Evolutionary conservation across 2,329 filamentous ascomycete genomes (phyloP), one percentile per base, ranked within the genome.

Genomic region (Chaetomiaceae sp.): DNA sequence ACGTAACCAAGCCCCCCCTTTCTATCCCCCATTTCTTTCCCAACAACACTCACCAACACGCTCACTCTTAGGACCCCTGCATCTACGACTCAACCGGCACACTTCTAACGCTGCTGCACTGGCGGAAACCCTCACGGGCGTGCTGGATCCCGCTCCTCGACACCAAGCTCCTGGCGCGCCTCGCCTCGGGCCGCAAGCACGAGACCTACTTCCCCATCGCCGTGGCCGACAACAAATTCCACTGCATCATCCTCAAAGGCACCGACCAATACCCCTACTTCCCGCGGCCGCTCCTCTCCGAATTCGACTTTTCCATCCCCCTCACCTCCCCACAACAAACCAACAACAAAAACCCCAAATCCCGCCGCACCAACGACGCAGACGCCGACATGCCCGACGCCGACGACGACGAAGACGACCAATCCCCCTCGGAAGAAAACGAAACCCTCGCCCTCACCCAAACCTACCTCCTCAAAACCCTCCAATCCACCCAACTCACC

Each of bases 241-340:
- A 97, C 75, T 99, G 95, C 72, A 96, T 99, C 70, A 97, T 99
- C 62, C 83, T 99, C 64, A 99, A 99, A 71, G 93, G 93, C 56
- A 87, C 87, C 31, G 93, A 99, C 65, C 81, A 86, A 64, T 89
- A 96, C 64, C 91, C 92, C 0, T 96, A 93, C 72, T 97, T 92
- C 71, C 93, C 89, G 10, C 84, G 87, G 9, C 91, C 89, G 2
- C 74, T 96, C 33, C 83, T 99, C 31, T 91, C 86, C 37, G 93
- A 99, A 66, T 99, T 99, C 64, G 88, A 90, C 43, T 95, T 99
- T 66, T 82, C 85, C 38, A 80, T 99, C 16, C 93, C 95, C 0
- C 73, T 96, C 30, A 80, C 81, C 3, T 81, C 81, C 5, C 67
- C 71, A 2, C 72, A 57, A 58, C 35, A 55, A 65, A 50, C 25